Conservation (phyloP, 495 filamentous ascomycete genomes). For the Aspergillus olivimuriae region DNA sequence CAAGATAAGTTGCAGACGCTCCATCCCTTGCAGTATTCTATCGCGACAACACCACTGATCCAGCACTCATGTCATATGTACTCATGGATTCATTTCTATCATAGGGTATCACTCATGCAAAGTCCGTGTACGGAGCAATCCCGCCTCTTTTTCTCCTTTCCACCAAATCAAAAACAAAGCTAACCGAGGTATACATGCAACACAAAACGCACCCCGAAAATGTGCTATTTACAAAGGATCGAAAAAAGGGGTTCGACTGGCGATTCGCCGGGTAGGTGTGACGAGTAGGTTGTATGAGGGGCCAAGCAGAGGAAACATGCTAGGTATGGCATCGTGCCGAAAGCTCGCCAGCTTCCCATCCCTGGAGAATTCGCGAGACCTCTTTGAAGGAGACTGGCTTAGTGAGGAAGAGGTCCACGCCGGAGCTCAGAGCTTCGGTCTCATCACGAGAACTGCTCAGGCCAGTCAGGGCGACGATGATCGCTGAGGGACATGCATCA, state of each 20-base stretch:
- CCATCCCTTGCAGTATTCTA: no score
- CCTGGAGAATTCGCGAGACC: constrained; percentile 39
- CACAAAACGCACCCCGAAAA: no score
- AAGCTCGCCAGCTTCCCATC: constrained; percentile 35
- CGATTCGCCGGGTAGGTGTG: no score
- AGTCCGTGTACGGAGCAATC: constrained; percentile 13
- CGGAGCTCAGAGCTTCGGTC: constrained; percentile 58
- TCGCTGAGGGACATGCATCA: constrained; percentile 32
- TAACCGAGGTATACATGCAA: no score
- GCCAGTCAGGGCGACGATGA: constrained; percentile 67
- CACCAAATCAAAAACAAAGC: no score
- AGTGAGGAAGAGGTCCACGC: constrained; percentile 67
- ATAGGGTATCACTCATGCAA: constrained; percentile 6
- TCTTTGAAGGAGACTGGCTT: constrained; percentile 58
- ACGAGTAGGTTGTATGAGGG: no score
- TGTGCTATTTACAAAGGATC: no score
- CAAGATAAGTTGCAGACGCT: no score
- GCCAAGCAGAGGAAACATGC: no score
- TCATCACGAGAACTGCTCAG: constrained; percentile 57
- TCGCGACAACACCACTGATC: no score
- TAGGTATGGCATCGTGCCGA: background rate
- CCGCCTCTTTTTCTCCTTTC: constrained; percentile 1
- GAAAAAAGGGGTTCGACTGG: no score
- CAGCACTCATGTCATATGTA: no score
- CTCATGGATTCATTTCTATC: background rate